These are phyloP conservation scores for Pezicula neosporulosa DNA, from an alignment of 2,329 filamentous ascomycete genomes.

Conservation along the genomic window DNA sequence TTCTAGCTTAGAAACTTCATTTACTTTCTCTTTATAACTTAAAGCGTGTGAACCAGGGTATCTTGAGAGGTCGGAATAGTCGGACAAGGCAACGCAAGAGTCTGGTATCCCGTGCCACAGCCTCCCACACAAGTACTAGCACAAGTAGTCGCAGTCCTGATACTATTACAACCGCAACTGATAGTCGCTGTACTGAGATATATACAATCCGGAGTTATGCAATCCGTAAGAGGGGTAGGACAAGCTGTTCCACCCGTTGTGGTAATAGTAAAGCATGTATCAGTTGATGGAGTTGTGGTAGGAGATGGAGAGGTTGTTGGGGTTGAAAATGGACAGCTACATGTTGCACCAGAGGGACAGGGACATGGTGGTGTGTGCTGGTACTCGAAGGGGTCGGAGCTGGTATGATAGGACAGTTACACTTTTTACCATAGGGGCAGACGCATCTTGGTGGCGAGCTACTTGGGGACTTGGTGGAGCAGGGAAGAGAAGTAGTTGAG, in stretches of 20 bases:
- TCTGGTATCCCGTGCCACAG: neutral
- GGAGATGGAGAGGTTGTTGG: neutral
- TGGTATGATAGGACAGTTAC: too few species aligned
- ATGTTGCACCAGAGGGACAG: neutral
- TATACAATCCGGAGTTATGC: neutral
- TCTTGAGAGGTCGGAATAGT: neutral
- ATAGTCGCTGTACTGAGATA: neutral
- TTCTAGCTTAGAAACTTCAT: too few species aligned
- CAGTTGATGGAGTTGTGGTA: neutral
- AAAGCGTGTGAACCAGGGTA: too few species aligned
- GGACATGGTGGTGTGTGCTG: neutral
- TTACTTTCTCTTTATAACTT: too few species aligned
- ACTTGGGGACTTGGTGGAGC: neutral
- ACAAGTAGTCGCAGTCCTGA: neutral
- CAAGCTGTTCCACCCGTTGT: conserved; percentile 9
- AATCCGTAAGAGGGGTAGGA: neutral
- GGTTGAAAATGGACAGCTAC: neutral
- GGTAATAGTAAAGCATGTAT: conserved; percentile 9
- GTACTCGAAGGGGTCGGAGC: neutral
- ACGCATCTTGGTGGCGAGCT: neutral
- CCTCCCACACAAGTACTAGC: neutral
- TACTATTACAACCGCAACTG: neutral
- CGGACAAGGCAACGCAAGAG: neutral
- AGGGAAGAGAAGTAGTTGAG: neutral
- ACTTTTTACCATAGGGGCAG: too few species aligned